Conservation (phyloP, 495 filamentous ascomycete genomes). For the Aspergillus bertholletiae region DNA sequence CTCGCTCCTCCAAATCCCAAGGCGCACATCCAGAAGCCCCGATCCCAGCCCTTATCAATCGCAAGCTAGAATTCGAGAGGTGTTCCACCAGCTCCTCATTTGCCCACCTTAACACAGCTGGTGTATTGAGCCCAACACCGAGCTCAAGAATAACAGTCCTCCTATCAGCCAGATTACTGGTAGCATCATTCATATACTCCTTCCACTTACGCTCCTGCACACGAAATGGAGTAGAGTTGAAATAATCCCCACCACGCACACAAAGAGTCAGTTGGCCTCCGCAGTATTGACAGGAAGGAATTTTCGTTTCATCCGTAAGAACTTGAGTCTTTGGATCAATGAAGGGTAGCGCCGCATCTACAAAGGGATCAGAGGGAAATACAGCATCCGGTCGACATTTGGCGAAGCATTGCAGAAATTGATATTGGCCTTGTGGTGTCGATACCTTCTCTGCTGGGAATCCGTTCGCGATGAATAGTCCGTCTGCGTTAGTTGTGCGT, state of each 20-base stretch:
- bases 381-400: constrained; percentile 22
- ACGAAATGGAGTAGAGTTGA: constrained; percentile 15
- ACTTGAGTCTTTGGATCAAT: constrained; percentile 17
- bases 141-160: constrained; percentile 21
- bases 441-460: constrained; percentile 12
- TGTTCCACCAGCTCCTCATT: constrained; percentile 22
- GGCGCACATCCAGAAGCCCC: constrained; percentile 22
- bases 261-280: constrained; percentile 18
- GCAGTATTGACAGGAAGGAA: constrained; percentile 19
- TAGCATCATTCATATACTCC: constrained; percentile 7
- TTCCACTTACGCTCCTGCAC: constrained; percentile 13
- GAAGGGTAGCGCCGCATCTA: constrained; percentile 16
- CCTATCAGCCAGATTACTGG: not conserved
- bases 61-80: not conserved
- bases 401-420: constrained; percentile 17
- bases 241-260: constrained; percentile 22
- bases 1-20: constrained; percentile 21
- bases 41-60: constrained; percentile 21
- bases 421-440: constrained; percentile 24
- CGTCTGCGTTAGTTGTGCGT: constrained; percentile 25
- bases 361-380: constrained; percentile 13
- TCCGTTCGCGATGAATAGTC: constrained; percentile 19
- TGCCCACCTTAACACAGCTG: constrained; percentile 23
- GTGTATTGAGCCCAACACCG: constrained; percentile 26
- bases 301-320: constrained; percentile 12